These are phyloP conservation scores for Ophiostoma pallidulum DNA, from an alignment of 2,329 filamentous ascomycete species.

Conservation along the genomic window DNA sequence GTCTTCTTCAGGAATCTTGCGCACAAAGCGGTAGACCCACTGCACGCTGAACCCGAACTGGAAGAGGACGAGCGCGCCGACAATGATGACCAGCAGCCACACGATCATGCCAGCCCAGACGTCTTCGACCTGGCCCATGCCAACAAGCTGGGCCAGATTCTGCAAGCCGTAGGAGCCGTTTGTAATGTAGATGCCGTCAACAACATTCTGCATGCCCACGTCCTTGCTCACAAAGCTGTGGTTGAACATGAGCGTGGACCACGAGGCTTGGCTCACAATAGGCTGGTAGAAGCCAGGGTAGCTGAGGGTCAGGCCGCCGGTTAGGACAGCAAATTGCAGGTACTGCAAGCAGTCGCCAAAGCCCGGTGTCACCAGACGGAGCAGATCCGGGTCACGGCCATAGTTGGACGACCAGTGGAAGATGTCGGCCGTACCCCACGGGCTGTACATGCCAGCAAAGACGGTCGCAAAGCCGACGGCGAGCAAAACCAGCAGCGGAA, in stretches of 20 bases:
- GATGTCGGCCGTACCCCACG: slow-evolving; percentile 83
- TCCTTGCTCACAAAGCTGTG: slow-evolving; percentile 70
- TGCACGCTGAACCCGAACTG: slow-evolving; percentile 69
- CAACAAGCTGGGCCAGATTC: slow-evolving; percentile 68
- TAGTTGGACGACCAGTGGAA: slow-evolving; percentile 99
- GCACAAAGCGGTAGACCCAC: slow-evolving; percentile 65
- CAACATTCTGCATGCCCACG: slow-evolving; percentile 54
- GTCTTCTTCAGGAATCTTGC: slow-evolving; percentile 71
- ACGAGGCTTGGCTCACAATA: slow-evolving; percentile 74
- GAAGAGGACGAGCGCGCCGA: slow-evolving; percentile 54
- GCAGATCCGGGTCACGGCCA: slow-evolving; percentile 81
- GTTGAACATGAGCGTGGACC: slow-evolving; percentile 91
- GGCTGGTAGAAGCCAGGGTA: slow-evolving; percentile 96
- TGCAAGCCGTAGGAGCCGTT: slow-evolving; percentile 74
- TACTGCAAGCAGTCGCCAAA: slow-evolving; percentile 97
- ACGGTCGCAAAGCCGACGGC: slow-evolving; percentile 75
- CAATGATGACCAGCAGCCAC: slow-evolving; percentile 75
- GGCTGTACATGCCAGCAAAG: slow-evolving; percentile 78
- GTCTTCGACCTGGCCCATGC: slow-evolving; percentile 65
- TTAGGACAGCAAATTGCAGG: slow-evolving; percentile 83
- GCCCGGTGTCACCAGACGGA: slow-evolving; percentile 87
- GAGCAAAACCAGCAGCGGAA: slow-evolving; percentile 70
- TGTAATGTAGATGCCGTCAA: slow-evolving; percentile 80
- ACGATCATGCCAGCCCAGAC: slow-evolving; percentile 93
- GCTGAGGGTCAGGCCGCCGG: slow-evolving; percentile 73